Percentiles rank a stretch among this genome's conserved stretches.
Evolutionary conservation across 257 asterid species (phyloP).

Genomic region (Craterostigma plantagineum): DNA sequence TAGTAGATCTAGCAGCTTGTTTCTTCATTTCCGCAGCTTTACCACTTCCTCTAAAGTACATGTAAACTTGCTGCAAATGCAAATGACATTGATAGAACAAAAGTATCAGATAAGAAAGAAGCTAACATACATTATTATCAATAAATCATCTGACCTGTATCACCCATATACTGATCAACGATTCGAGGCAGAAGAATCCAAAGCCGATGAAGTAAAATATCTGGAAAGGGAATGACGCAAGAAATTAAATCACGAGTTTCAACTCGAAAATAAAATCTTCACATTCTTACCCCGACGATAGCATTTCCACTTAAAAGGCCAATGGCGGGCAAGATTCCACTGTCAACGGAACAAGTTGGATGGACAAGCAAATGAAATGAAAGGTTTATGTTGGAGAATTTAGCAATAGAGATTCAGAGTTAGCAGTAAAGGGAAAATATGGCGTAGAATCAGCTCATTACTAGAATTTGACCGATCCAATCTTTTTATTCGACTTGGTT

Average conservation of each 20-base stretch:
- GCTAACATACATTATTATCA: not conserved
- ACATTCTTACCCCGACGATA: constrained; percentile 49
- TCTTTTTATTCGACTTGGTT: constrained; percentile 3
- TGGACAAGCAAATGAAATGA: not conserved
- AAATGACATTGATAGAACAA: not conserved
- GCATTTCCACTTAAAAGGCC: constrained; percentile 24
- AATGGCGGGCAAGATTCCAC: constrained; percentile 72
- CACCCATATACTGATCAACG: constrained; percentile 80
- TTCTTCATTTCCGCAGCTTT: constrained; percentile 55
- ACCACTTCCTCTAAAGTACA: constrained; percentile 69
- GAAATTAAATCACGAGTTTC: constrained; percentile 3
- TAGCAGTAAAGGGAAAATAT: too few species aligned
- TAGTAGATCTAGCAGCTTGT: constrained; percentile 46
- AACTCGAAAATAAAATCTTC: not conserved
- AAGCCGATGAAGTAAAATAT: constrained; percentile 59
- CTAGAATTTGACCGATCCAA: not conserved
- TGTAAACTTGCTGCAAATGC: constrained; percentile 51
- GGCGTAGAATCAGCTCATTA: too few species aligned
- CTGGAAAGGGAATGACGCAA: constrained; percentile 19
- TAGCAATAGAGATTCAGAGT: too few species aligned
- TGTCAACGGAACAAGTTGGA: constrained; percentile 21
- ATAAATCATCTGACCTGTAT: constrained; percentile 40
- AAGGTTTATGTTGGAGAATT: too few species aligned
- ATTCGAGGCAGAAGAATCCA: constrained; percentile 35
- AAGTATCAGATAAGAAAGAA: constrained; percentile 2